A percentile compares a stretch with the other conserved stretches of the same genome.
These are phyloP conservation scores for Annulohypoxylon bovei DNA, from an alignment of 495 filamentous ascomycete species.

Conservation along the genomic window DNA sequence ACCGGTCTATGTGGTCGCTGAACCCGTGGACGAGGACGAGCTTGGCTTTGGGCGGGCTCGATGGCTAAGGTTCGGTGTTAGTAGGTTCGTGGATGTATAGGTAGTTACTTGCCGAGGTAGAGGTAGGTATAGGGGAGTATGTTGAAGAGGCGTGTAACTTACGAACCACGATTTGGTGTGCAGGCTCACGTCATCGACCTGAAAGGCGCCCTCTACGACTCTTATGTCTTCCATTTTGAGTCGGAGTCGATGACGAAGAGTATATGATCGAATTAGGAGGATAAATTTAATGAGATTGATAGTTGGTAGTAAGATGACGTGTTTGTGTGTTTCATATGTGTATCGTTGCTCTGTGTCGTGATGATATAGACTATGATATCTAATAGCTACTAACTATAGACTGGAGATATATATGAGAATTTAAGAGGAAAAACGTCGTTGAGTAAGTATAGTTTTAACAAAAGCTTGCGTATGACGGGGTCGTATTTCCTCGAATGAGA, in stretches of 20 bases:
- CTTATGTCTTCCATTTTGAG: conserved; percentile 52
- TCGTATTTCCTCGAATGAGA: conserved; percentile 43
- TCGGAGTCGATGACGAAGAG: background rate
- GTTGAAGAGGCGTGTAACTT: conserved; percentile 40
- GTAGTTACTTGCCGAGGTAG: conserved; percentile 1
- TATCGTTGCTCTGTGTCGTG: background rate
- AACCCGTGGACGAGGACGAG: conserved; percentile 87
- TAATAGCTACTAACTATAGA: too few species aligned
- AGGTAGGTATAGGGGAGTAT: background rate
- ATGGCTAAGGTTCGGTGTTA: conserved; percentile 53
- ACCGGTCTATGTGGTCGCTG: conserved; percentile 83
- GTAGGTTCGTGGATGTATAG: background rate
- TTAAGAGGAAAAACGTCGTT: too few species aligned
- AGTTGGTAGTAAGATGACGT: background rate
- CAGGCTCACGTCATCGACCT: conserved; percentile 67
- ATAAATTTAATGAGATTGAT: background rate
- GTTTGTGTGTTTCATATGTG: background rate
- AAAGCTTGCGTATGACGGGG: background rate
- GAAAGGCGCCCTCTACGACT: conserved; percentile 61
- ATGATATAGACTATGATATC: background rate
- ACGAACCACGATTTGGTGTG: conserved; percentile 92
- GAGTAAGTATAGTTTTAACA: background rate
- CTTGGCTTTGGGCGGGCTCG: conserved; percentile 66
- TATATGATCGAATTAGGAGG: background rate
- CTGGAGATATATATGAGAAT: too few species aligned